A percentile compares a stretch with the other conserved stretches of the same genome.
phyloP scores from a whole-genome alignment of 768 basidiomycete genomes.

The Cubamyces lactineus region DNA sequence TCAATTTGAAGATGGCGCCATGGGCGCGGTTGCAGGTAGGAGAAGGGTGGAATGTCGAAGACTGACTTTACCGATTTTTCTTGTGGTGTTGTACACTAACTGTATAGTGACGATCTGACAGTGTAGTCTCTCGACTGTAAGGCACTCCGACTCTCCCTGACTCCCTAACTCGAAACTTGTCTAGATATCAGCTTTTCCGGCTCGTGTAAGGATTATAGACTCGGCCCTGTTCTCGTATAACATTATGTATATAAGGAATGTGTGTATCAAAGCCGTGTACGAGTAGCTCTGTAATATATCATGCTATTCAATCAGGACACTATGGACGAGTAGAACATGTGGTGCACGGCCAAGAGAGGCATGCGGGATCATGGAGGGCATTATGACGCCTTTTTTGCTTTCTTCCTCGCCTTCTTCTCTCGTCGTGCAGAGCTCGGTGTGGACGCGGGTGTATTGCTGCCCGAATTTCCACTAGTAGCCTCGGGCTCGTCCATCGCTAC shows the following conservation, averaged over 20 bases:
- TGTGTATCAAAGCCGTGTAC: conserved; percentile 4
- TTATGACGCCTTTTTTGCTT: conserved; percentile 31
- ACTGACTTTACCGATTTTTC: not conserved
- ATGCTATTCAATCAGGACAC: not conserved
- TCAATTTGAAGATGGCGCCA: no score
- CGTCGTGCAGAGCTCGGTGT: conserved; percentile 32
- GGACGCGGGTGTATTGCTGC: conserved; percentile 29
- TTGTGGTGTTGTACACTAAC: conserved; percentile 18
- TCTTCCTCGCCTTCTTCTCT: conserved; percentile 43
- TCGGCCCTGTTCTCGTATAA: not conserved
- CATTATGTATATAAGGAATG: conserved; percentile 6
- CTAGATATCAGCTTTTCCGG: not conserved
- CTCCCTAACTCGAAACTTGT: not conserved
- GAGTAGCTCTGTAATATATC: conserved; percentile 20
- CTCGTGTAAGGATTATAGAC: conserved; percentile 2
- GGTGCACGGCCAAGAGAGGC: not conserved
- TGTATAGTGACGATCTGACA: conserved; percentile 16
- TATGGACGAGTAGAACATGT: not conserved
- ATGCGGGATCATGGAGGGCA: not conserved
- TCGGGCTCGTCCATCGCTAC: conserved; percentile 18
- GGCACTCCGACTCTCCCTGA: no score
- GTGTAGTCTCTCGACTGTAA: not conserved
- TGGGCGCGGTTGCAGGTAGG: no score
- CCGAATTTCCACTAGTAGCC: conserved; percentile 21
- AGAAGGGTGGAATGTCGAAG: not conserved